Conservation (phyloP, 2,329 filamentous ascomycete species). For the Fusarium sublunatum region DNA sequence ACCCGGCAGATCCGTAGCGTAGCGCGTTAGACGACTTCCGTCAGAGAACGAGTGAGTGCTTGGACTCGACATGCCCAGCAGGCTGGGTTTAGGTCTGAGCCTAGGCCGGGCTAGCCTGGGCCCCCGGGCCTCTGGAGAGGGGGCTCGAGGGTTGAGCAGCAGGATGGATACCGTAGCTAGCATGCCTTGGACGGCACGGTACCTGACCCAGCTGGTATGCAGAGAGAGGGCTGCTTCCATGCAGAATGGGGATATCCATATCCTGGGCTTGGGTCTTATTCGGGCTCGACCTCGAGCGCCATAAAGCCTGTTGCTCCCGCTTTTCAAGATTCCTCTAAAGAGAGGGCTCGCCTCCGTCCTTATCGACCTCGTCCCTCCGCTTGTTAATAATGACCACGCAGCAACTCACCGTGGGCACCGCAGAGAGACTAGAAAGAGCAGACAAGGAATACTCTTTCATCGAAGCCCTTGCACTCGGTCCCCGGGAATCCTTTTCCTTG, state of each 20-base stretch:
- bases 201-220: slow-evolving; percentile 7
- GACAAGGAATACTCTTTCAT: slow-evolving; percentile 50
- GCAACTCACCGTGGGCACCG: slow-evolving; percentile 36
- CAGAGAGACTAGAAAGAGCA: slow-evolving; percentile 32
- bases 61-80: not conserved
- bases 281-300: slow-evolving; percentile 30
- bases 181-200: slow-evolving; percentile 14
- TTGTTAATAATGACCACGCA: slow-evolving; percentile 42
- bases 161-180: no score
- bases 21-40: slow-evolving; percentile 32
- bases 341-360: slow-evolving; percentile 28
- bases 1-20: slow-evolving; percentile 45
- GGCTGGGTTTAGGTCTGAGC: not conserved
- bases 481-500: slow-evolving; percentile 44
- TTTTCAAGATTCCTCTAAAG: slow-evolving; percentile 28
- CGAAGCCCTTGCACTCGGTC: slow-evolving; percentile 47
- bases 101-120: slow-evolving; percentile 22
- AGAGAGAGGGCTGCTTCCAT: not conserved
- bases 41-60: slow-evolving; percentile 11
- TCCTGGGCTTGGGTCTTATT: not conserved
- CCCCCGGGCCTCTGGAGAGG: no score
- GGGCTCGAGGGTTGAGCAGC: not conserved
- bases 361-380: slow-evolving; percentile 3
- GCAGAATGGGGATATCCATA: not conserved
- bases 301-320: slow-evolving; percentile 44